Conservation (phyloP, 257 asterid species). For the Penstemon davidsonii region DNA sequence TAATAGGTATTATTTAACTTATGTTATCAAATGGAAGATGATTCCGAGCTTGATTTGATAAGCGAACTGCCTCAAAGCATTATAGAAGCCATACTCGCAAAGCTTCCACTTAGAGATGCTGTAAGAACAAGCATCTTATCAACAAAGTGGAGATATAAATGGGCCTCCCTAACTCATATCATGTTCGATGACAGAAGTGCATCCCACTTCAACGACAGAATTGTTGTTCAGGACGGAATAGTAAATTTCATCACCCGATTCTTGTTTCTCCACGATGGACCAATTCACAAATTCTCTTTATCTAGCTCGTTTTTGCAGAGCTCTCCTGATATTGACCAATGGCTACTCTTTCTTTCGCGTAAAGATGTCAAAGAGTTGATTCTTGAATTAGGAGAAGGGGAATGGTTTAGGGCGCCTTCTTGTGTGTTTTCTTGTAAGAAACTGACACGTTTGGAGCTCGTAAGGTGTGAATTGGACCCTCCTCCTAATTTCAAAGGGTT, state of each 20-base stretch:
- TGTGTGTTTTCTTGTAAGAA: slow-evolving; percentile 62
- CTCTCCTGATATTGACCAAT: slow-evolving; percentile 71
- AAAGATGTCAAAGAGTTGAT: slow-evolving; percentile 66
- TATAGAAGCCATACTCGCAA: slow-evolving; percentile 66
- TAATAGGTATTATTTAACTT: slow-evolving; percentile 22
- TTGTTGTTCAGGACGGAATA: slow-evolving; percentile 41
- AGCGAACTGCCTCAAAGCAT: slow-evolving; percentile 88
- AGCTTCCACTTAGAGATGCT: slow-evolving; percentile 72
- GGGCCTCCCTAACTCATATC: slow-evolving; percentile 71
- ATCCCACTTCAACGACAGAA: slow-evolving; percentile 34
- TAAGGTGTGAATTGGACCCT: slow-evolving; percentile 70
- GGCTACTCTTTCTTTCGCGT: slow-evolving; percentile 86
- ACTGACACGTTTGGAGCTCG: slow-evolving; percentile 67
- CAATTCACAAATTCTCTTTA: slow-evolving; percentile 72
- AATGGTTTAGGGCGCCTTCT: slow-evolving; percentile 81
- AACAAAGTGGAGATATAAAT: slow-evolving; percentile 77
- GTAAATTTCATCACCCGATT: slow-evolving; percentile 57
- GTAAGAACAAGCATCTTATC: slow-evolving; percentile 75
- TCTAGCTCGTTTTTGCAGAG: slow-evolving; percentile 46
- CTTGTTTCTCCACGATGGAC: slow-evolving; percentile 83
- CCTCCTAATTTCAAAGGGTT: slow-evolving; percentile 76
- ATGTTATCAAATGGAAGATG: slow-evolving; percentile 49
- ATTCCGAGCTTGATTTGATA: slow-evolving; percentile 49
- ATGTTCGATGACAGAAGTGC: slow-evolving; percentile 66
- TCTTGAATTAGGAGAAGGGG: slow-evolving; percentile 73